These are phyloP conservation scores for Leucosporidium creatinivorum DNA, from an alignment of 768 basidiomycete species.

Conservation along the genomic window DNA sequence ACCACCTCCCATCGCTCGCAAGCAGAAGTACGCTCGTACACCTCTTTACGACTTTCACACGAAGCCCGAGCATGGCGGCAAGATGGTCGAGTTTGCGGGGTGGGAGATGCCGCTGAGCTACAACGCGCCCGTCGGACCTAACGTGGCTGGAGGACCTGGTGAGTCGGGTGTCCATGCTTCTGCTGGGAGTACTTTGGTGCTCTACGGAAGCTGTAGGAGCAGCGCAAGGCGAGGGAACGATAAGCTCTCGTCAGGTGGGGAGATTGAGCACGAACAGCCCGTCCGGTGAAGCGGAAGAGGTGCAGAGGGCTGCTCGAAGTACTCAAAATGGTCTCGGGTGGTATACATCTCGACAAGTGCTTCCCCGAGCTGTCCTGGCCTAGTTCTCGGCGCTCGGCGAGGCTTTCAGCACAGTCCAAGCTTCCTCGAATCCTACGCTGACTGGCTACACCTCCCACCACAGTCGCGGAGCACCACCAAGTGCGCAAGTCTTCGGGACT, in stretches of 20 bases:
- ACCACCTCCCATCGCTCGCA: too few species aligned
- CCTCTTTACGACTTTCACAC: conserved; percentile 80
- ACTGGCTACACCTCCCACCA: neutral
- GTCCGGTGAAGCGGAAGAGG: conserved; percentile 9
- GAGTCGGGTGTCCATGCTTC: neutral
- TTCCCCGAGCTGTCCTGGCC: too few species aligned
- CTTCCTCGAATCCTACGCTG: neutral
- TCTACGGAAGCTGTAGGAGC: neutral
- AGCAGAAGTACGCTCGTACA: conserved; percentile 18
- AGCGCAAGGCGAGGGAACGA: neutral
- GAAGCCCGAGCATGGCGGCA: conserved; percentile 57
- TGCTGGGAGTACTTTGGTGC: neutral
- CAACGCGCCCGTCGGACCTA: conserved; percentile 70
- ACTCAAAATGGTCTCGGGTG: too few species aligned
- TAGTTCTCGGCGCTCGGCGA: too few species aligned
- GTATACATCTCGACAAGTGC: too few species aligned
- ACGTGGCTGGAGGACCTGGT: conserved; percentile 37
- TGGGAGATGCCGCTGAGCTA: conserved; percentile 90
- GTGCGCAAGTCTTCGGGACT: conserved; percentile 73
- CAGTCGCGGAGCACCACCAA: conserved; percentile 84
- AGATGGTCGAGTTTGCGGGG: conserved; percentile 95
- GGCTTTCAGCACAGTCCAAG: too few species aligned
- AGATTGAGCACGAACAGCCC: neutral
- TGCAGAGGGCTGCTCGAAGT: neutral
- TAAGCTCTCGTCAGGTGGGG: neutral